A percentile compares a stretch with the other conserved stretches of the same genome.
Conservation (phyloP, 257 asterid genomes). For the Nicotiana tabacum region DNA sequence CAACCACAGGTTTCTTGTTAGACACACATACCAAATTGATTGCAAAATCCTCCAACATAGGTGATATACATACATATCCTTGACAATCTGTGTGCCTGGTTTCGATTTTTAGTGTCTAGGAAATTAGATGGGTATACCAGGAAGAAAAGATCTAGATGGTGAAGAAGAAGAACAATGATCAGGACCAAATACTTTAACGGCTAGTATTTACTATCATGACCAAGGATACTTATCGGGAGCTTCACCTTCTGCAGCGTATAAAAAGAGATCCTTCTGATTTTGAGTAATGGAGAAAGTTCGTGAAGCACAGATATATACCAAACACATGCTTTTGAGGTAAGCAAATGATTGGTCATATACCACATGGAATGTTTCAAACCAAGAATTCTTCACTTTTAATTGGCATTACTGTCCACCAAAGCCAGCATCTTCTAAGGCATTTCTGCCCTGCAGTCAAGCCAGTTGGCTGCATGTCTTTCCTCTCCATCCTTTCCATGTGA, state of each 20-base stretch:
- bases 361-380: not conserved
- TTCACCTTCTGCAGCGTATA: not conserved
- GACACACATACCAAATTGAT: not conserved
- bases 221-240: not conserved
- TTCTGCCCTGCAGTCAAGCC: not conserved
- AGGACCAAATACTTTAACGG: not conserved
- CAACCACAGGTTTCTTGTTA: not conserved
- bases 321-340: not conserved
- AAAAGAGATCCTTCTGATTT: not conserved
- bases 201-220: not conserved
- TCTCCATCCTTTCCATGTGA: not conserved
- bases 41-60: not conserved
- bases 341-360: not conserved
- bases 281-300: not conserved
- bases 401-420: not conserved
- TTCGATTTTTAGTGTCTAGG: not conserved
- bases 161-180: not conserved
- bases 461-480: not conserved
- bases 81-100: not conserved
- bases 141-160: not conserved
- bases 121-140: not conserved
- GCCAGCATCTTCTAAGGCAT: not conserved
- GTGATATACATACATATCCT: not conserved
- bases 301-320: not conserved
- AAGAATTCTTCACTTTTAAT: not conserved